A percentile compares a stretch with the other conserved stretches of the same genome.
phyloP scores from a whole-genome alignment of 1,284 basidiomycete species.

The Chalciporus sp. region DNA sequence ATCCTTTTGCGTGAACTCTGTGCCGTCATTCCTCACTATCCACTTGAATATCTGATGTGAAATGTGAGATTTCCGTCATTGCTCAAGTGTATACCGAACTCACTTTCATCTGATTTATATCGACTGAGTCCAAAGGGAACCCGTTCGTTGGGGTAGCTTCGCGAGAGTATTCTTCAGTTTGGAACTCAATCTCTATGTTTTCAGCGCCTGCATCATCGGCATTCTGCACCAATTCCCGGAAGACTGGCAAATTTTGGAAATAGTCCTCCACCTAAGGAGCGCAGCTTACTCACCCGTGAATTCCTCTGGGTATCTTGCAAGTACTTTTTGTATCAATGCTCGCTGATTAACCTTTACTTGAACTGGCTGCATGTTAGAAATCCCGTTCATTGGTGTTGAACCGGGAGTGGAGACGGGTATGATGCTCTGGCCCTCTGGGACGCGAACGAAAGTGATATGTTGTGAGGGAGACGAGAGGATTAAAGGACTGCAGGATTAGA shows the following conservation, averaged over 20 bases:
- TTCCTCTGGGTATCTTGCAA: constrained; percentile 18
- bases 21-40: constrained; percentile 88
- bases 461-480: no score
- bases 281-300: constrained; percentile 8
- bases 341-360: constrained; percentile 15
- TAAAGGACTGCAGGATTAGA: neutral
- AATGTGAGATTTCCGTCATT: no score
- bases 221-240: constrained; percentile 91
- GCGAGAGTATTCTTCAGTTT: constrained; percentile 57
- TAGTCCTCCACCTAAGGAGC: no score
- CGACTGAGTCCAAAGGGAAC: neutral
- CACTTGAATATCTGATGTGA: constrained; percentile 50
- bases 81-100: neutral
- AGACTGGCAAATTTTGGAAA: constrained; percentile 49
- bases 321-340: constrained; percentile 16
- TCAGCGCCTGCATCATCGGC: constrained; percentile 90
- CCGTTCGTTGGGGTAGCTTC: constrained; percentile 18
- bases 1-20: constrained; percentile 75
- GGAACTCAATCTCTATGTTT: constrained; percentile 78
- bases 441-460: no score
- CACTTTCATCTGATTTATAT: neutral
- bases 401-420: neutral
- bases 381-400: constrained; percentile 1
- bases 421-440: neutral
- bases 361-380: neutral